A percentile compares a stretch with the other conserved stretches of the same genome.
phyloP scores from a whole-genome alignment of 441 rosid genomes.

The Theobroma grandiflorum region DNA sequence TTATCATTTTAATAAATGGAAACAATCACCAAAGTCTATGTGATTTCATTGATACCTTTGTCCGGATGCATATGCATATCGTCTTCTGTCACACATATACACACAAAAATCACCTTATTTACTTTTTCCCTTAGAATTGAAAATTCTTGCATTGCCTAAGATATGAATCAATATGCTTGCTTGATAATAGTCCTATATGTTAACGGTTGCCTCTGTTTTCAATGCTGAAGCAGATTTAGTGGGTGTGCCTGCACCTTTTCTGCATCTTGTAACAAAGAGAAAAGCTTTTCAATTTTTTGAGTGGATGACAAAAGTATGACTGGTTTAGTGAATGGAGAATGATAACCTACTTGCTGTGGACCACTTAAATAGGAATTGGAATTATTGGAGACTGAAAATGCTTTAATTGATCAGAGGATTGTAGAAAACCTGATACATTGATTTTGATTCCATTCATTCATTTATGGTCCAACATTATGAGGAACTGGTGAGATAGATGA shows the following conservation, averaged over 20 bases:
- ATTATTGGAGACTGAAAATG: neutral
- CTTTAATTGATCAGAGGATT: neutral
- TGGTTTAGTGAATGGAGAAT: neutral
- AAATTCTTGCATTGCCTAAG: neutral
- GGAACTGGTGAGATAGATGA: neutral
- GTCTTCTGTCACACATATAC: neutral
- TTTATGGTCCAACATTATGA: neutral
- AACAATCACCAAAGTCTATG: neutral
- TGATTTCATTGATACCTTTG: neutral
- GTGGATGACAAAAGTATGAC: neutral
- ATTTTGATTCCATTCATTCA: neutral
- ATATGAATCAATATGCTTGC: neutral
- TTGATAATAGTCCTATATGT: neutral
- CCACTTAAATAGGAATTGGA: neutral
- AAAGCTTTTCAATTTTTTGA: neutral
- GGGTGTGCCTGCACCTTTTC: neutral
- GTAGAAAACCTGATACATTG: neutral
- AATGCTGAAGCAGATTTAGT: neutral
- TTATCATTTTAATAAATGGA: constrained; percentile 5
- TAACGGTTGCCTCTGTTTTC: neutral
- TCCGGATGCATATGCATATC: neutral
- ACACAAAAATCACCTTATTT: neutral
- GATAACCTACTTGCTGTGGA: neutral
- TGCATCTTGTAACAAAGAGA: neutral
- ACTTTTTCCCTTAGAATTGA: neutral